Evolutionary conservation across 2,329 filamentous ascomycete species (phyloP), one percentile per base, ranked within the genome.

Genomic region (Penicillium brevicompactum): DNA sequence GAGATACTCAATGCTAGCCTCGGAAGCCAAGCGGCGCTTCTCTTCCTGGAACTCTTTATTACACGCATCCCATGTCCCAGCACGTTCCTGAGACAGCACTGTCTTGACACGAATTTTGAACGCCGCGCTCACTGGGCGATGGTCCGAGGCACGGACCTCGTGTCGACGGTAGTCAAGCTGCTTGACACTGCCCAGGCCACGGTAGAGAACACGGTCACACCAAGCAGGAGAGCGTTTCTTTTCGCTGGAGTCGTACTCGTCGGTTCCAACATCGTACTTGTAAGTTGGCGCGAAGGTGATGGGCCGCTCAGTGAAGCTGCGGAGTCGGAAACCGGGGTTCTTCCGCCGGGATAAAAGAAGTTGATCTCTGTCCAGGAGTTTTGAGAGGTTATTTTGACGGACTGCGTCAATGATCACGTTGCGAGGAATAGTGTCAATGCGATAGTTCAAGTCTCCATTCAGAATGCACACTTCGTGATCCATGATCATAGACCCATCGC

Each of bases 391-490:
- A 59, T 88, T 87, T 41, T 88, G 82, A 60, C 90, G 88, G 48
- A 97, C 85, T 1, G 91, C 92, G 56, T 87, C 88, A 51, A 97
- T 89, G 3, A 99, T 93, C 0, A 90, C 92, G 67, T 97, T 91
- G 47, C 94, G 90, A 16, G 91, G 91, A 85, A 97, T 97, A 22
- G 92, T 92, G 72, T 99, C 94, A 67, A 99, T 97, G 58, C 94
- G 92, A 74, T 99, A 99, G 75, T 99, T 99, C 47, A 99, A 82
- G 71, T 99, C 94, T 27, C 94, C 94, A 67, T 97, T 97, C 41
- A 97, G 77, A 46, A 99, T 86, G 72, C 93, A 97, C n/a, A 99
- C 88, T 75, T 99, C 94, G 69, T 99, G 94, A 69, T 99, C 94
- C 55, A 97, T 81, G 55, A 99, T 90, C 88, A 97, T 92, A 40